These are phyloP conservation scores for Auriscalpium orientale DNA, from an alignment of 768 basidiomycete genomes.

Conservation along the genomic window DNA sequence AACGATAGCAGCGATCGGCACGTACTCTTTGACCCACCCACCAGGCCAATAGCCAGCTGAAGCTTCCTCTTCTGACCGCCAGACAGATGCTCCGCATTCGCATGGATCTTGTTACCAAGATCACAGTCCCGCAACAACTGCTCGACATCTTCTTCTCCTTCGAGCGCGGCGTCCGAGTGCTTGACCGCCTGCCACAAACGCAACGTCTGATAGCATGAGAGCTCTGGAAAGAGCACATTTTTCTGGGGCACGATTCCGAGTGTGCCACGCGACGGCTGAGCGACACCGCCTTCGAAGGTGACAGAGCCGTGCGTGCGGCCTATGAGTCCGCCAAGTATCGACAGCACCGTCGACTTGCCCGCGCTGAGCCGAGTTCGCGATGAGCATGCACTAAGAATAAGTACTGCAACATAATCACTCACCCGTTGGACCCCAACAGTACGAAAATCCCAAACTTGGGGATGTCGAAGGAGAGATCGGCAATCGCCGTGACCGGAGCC, in stretches of 20 bases:
- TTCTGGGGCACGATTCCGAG: slow-evolving; percentile 79
- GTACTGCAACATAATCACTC: neutral
- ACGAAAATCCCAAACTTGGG: slow-evolving; percentile 74
- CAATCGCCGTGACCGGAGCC: slow-evolving; percentile 50
- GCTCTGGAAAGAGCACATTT: slow-evolving; percentile 73
- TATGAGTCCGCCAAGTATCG: slow-evolving; percentile 56
- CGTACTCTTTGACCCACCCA: slow-evolving; percentile 68
- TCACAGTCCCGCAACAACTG: slow-evolving; percentile 68
- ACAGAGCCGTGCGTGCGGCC: slow-evolving; percentile 53
- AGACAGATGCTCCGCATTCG: slow-evolving; percentile 58
- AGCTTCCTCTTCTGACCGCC: slow-evolving; percentile 82
- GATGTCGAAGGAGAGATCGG: slow-evolving; percentile 58
- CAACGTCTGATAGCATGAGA: slow-evolving; percentile 68
- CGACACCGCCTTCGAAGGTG: slow-evolving; percentile 42
- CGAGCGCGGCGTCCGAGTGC: slow-evolving; percentile 28
- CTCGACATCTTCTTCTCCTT: slow-evolving; percentile 48
- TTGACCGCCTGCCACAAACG: slow-evolving; percentile 70
- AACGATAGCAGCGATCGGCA: slow-evolving; percentile 3
- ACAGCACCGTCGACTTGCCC: slow-evolving; percentile 69
- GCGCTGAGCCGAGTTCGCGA: slow-evolving; percentile 35
- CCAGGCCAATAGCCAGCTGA: slow-evolving; percentile 73
- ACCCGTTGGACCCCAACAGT: slow-evolving; percentile 67
- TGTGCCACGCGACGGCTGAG: slow-evolving; percentile 51
- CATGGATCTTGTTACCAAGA: slow-evolving; percentile 57
- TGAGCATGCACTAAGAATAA: too few relatives aligned